These are phyloP conservation scores for Phaseolus lunatus DNA, from an alignment of 306 rosid species.

Conservation along the genomic window DNA sequence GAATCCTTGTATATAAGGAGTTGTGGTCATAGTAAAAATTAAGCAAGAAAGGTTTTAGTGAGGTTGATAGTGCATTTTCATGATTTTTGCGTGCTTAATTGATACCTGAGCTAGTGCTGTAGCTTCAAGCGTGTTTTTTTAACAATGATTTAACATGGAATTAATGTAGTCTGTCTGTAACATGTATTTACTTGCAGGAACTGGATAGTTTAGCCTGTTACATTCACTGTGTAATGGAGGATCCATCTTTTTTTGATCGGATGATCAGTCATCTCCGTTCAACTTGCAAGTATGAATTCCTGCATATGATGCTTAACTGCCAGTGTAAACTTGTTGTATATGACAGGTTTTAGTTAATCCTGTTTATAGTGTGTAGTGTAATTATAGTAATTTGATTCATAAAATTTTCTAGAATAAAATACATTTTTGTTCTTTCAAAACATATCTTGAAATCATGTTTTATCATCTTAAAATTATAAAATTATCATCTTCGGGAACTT, in stretches of 20 bases:
- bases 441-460: background rate
- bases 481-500: background rate
- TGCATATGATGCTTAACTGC: conserved; percentile 25
- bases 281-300: conserved; percentile 76
- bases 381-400: background rate
- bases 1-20: conserved; percentile 1
- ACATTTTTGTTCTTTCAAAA: background rate
- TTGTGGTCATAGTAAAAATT: background rate
- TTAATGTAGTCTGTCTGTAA: background rate
- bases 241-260: conserved; percentile 59
- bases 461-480: too few relatives aligned
- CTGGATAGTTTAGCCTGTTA: conserved; percentile 16
- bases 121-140: conserved; percentile 1
- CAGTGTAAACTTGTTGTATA: background rate
- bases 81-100: background rate
- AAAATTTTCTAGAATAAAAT: too few relatives aligned
- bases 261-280: conserved; percentile 74
- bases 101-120: background rate
- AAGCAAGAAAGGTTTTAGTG: background rate
- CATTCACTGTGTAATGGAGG: conserved; percentile 58
- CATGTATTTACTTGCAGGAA: conserved; percentile 45
- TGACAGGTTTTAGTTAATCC: conserved; percentile 5
- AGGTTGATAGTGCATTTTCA: background rate
- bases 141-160: background rate
- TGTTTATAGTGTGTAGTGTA: background rate